Base-by-base conservation (phyloP, 768 basidiomycete species). In the Boletus fagicola region DNA sequence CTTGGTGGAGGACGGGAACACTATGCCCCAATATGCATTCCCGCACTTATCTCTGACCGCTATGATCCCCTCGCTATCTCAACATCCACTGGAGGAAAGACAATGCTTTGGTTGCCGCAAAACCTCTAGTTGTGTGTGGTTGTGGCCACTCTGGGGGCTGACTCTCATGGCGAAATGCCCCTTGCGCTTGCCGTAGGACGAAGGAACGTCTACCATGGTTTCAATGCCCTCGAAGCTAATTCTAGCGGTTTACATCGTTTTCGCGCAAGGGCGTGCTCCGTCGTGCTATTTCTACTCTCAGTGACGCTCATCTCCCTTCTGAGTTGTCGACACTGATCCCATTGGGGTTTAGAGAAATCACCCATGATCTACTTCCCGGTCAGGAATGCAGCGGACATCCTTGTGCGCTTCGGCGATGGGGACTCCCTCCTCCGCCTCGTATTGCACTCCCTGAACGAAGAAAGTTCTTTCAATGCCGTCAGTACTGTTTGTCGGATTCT, bases 11-110 rank as follows among this genome's bases (percentile, higher is more conserved):
- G 46, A 28, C 35, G 46, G 57, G 15, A 48, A 46, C 33, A 15
- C 38, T 22, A n/a, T 57, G 12, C 53, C 56, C 13, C n/a, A 24
- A 20, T n/a, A 48, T 28, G 35, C 42, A 40, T 57, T 57, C 24
- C 26, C 31, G 11, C 16, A 31, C 22, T 16, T 22, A 10, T 46
- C 52, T 42, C 42, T 39, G 4, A 13, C 0, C 8, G 9, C 31
- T 9, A 31, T 20, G 7, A 9, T 5, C 12, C 40, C 4, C 5
- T 24, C 43, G 7, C 1, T 28, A 20, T 26, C 18, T 43, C 55
- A 31, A 30, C 35, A 3, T 48, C 39, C 5, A 28, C 22, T 30
- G 33, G 16, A 57, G 13, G 22, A 5, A 26, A 26, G 5, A 26
- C 26, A 5, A 5, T 26, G 5, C 26, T 26, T 26, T 26, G 26